Evolutionary conservation across 2,329 filamentous ascomycete species (phyloP), one percentile per base, ranked within the genome.

Genomic region (Bipolaris sorokiniana): DNA sequence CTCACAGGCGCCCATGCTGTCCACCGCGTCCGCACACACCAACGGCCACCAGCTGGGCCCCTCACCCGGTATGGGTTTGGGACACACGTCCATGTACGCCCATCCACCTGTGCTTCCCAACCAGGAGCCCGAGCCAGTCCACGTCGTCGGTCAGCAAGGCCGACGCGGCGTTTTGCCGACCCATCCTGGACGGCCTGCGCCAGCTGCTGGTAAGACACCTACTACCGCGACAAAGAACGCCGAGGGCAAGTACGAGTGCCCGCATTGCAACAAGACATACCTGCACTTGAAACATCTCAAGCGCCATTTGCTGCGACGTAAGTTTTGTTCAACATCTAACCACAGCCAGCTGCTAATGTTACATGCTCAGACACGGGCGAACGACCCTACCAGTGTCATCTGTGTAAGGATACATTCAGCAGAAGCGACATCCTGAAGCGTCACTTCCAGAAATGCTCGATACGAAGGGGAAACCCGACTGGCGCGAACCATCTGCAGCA

Each of bases 401-500:
- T 99, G 49, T 99, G 95, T 83, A 92, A 95, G 77, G 95, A 98
- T 79, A 98, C 93, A 33, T 99, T 99, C 80, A 97, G 92, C 47
- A 89, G 95, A 77, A 97, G 92, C 83, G 95, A 99, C 76, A 98
- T 99, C 65, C 82, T 99, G 71, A 99, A 99, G 84, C 91, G 95
- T 65, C 95, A 99, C 81, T 99, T 98, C 80, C 93, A 97, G 79
- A 99, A 99, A 83, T 99, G 95, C 81, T 97, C 95, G 37, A 92
- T 97, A 65, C 89, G 95, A 71, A 89, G 95, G 75, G 95, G 95
- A 56, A 98, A 98, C 79, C 94, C 95, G 52, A 97, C 92, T 15
- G 93, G 93, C 68, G 92, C 92, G 62, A 97, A 91, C 73, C 95
- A 99, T 81, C 80, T 99, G 78, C 96, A 93, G 67, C 92, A 97